Percentiles rank a stretch among this genome's conserved stretches.
Conservation (phyloP, 1,284 basidiomycete species). For the Ustilago hordei region DNA sequence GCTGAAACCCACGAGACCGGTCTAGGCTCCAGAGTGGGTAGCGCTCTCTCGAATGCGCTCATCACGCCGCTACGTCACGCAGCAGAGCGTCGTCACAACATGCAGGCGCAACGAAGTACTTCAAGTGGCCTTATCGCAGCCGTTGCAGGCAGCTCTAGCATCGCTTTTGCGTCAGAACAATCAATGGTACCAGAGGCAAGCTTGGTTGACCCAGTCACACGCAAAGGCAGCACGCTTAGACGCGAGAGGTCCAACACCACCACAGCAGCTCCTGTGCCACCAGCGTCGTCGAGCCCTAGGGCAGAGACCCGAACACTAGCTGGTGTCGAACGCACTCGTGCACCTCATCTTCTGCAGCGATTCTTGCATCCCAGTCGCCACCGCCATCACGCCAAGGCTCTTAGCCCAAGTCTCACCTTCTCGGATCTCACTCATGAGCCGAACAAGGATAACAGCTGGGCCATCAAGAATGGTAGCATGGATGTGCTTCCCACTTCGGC, state of each 20-base stretch:
- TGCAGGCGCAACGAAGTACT: conserved; percentile 23
- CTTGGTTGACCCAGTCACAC: conserved; percentile 12
- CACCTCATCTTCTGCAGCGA: conserved; percentile 42
- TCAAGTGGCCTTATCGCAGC: conserved; percentile 33
- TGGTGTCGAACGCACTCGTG: conserved; percentile 17
- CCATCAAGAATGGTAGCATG: conserved; percentile 18
- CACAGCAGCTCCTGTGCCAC: not conserved
- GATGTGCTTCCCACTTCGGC: conserved; percentile 20
- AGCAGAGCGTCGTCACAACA: conserved; percentile 38
- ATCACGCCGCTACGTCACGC: conserved; percentile 39
- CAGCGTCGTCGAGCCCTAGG: conserved; percentile 5
- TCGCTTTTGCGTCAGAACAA: conserved; percentile 29
- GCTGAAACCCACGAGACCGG: conserved; percentile 11
- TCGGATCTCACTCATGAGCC: conserved; percentile 25
- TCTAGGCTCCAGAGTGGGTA: conserved; percentile 42
- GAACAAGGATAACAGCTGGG: not conserved
- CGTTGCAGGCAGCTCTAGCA: conserved; percentile 30
- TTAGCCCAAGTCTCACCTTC: conserved; percentile 37
- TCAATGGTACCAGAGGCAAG: conserved; percentile 12
- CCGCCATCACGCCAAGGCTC: conserved; percentile 27
- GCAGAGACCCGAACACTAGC: conserved; percentile 22
- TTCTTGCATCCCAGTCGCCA: conserved; percentile 32
- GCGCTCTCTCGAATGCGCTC: conserved; percentile 39
- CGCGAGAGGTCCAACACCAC: conserved; percentile 4
- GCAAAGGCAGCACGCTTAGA: conserved; percentile 17